These are phyloP conservation scores for Erodium moschatum DNA, from an alignment of 441 rosid genomes.

Conservation along the genomic window DNA sequence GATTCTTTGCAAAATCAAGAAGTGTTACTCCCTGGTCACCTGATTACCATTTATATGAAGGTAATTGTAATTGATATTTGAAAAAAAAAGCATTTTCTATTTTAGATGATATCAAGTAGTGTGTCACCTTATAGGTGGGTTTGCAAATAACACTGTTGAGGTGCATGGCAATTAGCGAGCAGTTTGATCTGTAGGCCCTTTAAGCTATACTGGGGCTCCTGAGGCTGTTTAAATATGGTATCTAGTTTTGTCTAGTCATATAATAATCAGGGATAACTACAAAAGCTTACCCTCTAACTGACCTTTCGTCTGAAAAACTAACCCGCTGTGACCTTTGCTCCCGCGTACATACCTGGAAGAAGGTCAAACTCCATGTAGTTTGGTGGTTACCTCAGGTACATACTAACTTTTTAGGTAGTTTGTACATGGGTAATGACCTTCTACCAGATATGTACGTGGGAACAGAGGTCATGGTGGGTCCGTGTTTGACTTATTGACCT, in stretches of 20 bases:
- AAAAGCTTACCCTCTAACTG: too few relatives aligned
- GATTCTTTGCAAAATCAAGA: constrained; percentile 97
- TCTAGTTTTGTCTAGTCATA: not conserved
- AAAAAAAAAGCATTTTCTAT: not conserved
- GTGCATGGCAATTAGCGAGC: not conserved
- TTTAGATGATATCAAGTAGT: not conserved
- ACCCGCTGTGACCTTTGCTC: too few relatives aligned
- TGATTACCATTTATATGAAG: constrained; percentile 81
- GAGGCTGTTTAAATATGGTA: not conserved
- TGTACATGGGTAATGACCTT: too few relatives aligned
- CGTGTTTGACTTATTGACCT: too few relatives aligned
- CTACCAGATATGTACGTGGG: too few relatives aligned
- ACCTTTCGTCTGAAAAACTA: too few relatives aligned
- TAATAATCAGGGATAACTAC: too few relatives aligned
- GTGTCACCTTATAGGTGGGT: not conserved
- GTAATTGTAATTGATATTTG: constrained; percentile 25
- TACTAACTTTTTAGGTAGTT: too few relatives aligned
- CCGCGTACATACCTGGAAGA: too few relatives aligned
- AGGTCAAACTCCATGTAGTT: too few relatives aligned
- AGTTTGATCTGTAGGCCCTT: not conserved
- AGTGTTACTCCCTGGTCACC: constrained; percentile 89
- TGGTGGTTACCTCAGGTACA: too few relatives aligned
- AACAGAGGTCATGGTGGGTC: too few relatives aligned
- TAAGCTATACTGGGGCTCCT: not conserved
- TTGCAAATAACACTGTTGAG: not conserved